Evolutionary conservation across 305 asterid genomes (phyloP).

Genomic region (Fraxinus baroniana): DNA sequence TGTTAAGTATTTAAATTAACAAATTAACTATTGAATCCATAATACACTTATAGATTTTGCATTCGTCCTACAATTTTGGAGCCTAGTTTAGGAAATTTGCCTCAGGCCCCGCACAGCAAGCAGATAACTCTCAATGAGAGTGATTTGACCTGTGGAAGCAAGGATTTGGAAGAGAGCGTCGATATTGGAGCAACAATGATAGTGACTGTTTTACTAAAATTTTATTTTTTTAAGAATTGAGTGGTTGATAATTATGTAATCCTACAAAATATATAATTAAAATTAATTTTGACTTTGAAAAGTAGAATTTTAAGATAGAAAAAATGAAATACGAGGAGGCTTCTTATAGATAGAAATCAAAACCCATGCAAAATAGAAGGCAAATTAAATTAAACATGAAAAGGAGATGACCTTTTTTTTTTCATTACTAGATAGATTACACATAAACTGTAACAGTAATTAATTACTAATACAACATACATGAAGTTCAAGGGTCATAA

Average conservation of each 20-base stretch:
- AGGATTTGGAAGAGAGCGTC: not conserved
- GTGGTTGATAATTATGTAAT: not conserved
- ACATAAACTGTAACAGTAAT: not conserved
- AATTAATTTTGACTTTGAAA: not conserved
- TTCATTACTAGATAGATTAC: not conserved
- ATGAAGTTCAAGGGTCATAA: conserved; percentile 2
- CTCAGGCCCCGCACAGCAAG: too few relatives aligned
- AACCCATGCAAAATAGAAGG: not conserved
- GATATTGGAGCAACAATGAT: not conserved
- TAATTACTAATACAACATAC: conserved; percentile 23
- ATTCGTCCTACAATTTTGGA: too few relatives aligned
- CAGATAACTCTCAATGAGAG: not conserved
- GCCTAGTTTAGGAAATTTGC: too few relatives aligned
- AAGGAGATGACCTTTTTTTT: not conserved
- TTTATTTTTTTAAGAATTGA: too few relatives aligned
- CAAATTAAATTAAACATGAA: not conserved
- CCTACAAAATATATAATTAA: not conserved
- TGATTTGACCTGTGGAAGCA: not conserved
- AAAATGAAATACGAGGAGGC: too few relatives aligned
- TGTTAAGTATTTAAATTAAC: too few relatives aligned
- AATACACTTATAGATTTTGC: too few relatives aligned
- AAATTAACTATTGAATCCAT: too few relatives aligned
- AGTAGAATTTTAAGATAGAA: too few relatives aligned
- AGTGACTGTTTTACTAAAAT: not conserved
- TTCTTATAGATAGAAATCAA: too few relatives aligned